Evolutionary conservation across 148 eudicot genomes (phyloP), one percentile per base, ranked within the genome.

Genomic region (Nepenthes gracilis): DNA sequence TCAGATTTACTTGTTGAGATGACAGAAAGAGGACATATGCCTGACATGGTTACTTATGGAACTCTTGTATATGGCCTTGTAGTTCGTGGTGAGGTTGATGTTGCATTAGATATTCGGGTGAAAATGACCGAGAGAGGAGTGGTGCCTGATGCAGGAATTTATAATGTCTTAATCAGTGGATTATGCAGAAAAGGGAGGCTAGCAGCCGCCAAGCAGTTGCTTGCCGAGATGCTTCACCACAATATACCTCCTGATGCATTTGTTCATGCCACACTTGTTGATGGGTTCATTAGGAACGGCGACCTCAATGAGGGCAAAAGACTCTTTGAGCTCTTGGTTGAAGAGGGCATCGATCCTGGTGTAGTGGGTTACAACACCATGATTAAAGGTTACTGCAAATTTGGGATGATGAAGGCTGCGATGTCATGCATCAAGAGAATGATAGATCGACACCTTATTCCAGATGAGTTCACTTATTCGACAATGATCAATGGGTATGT

Each of bases 41-140:
- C 85, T 36, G 98, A 92, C 78, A 62, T 80, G 61, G 71, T 77
- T 53, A 82, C 96, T 57, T 92, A 85, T 74, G 90, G 85, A 62
- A 84, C 96, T 65, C 91, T 92, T 65, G 55, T 88, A 8, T 86
- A 88, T 69, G 96, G 98, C 36, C 79, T 92, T 65, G 87, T 92
- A 64, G 67, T 61, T 65, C 54, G 69, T 12, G 96, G 96, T 55
- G 96, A 86, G 60, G 63, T 86, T 72, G 83, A 84, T 57, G 72
- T 72, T 75, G 96, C 98, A 14, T 77, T 74, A 50, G 63, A 63
- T 67, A 66, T 88, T 65, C 71, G 57, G 56, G 74, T 81, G 67
- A 87, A 80, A 65, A 82, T 92, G 90, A 77, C 73, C 67, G 95
- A 76, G 66, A 82, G 74, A 54, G 84, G 88, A 61, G 67, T 84